Conservation (phyloP, 108 stramenopile species). For the Fragilaria crotonensis region DNA sequence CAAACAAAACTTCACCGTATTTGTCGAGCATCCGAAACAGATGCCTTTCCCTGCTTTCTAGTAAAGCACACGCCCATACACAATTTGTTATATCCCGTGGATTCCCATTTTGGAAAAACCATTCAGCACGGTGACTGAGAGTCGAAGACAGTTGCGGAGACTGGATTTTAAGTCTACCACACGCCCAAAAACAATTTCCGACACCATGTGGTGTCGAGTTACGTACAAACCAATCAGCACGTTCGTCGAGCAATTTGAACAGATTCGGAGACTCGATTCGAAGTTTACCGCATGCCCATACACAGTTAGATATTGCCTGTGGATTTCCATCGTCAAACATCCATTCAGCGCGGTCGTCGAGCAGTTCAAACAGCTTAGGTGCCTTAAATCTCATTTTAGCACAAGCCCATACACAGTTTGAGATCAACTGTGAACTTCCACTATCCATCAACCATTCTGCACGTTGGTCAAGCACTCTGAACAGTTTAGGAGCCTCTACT, state of each 20-base stretch:
- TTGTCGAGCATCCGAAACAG: too few relatives aligned
- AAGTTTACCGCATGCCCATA: too few relatives aligned
- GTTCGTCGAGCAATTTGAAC: conserved; percentile 5
- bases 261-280: conserved; percentile 10
- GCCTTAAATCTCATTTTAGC: background rate
- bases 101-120: conserved; percentile 1
- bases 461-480: background rate
- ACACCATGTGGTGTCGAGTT: conserved; percentile 12
- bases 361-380: background rate
- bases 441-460: background rate
- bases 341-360: background rate
- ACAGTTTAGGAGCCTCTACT: background rate
- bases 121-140: background rate
- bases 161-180: conserved; percentile 5
- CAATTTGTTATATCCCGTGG: conserved; percentile 10
- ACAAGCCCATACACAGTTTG: background rate
- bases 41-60: too few relatives aligned
- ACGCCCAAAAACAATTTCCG: conserved; percentile 15
- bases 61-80: conserved; percentile 14
- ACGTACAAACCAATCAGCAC: conserved; percentile 1
- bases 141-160: conserved; percentile 6
- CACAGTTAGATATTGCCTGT: too few relatives aligned
- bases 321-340: background rate
- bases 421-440: background rate
- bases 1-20: too few relatives aligned